phyloP scores from a whole-genome alignment of 106 monocot species.

The Dendrobium huoshanense region DNA sequence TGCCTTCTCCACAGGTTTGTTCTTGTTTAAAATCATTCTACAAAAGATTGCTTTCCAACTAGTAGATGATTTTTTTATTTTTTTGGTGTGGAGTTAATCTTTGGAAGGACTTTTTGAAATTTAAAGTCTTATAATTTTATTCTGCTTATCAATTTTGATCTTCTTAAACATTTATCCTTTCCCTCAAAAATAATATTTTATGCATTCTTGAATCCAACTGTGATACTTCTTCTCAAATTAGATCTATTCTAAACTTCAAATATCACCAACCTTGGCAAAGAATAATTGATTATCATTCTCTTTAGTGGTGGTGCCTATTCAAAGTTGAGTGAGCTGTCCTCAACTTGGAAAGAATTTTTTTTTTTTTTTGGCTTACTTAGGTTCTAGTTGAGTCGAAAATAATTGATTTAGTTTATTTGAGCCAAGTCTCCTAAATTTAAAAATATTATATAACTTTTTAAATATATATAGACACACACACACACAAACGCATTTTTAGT shows the following conservation, averaged over 20 bases:
- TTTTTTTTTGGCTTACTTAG: not conserved
- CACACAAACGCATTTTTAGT: not conserved
- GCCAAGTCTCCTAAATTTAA: not conserved
- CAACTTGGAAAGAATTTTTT: not conserved
- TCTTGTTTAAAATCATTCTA: not conserved
- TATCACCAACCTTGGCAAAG: not conserved
- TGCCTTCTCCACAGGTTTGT: slow-evolving; percentile 59
- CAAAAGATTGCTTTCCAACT: not conserved
- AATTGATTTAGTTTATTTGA: not conserved
- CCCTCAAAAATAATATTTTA: not conserved
- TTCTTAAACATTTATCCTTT: no score
- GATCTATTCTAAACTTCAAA: not conserved
- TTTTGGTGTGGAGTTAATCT: not conserved
- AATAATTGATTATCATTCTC: not conserved
- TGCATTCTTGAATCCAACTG: not conserved
- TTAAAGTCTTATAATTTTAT: not conserved
- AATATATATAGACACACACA: not conserved
- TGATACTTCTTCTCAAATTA: not conserved
- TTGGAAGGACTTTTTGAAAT: not conserved
- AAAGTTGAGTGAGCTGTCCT: not conserved
- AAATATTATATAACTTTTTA: not conserved
- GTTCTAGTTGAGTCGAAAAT: not conserved
- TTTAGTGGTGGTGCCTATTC: not conserved
- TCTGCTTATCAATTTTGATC: not conserved
- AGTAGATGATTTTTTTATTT: not conserved